Percentiles rank a stretch among this genome's conserved stretches.
phyloP scores from a whole-genome alignment of 164 flowering plant species.

The Piper longum region DNA sequence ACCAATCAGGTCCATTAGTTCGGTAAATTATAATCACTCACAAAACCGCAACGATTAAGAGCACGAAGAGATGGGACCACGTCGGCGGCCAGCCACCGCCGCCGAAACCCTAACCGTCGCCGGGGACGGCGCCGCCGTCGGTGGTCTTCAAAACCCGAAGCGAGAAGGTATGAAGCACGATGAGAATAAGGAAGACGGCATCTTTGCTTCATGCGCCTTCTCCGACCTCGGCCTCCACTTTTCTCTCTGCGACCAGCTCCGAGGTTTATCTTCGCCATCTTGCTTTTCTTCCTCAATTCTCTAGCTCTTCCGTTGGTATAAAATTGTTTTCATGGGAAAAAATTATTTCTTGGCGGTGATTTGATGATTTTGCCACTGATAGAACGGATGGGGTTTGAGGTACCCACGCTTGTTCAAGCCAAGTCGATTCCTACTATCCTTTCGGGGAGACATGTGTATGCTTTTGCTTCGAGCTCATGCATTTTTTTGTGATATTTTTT shows the following conservation, averaged over 20 bases:
- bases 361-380: neutral
- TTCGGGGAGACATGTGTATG: slow-evolving; percentile 78
- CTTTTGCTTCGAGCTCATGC: neutral
- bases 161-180: slow-evolving; percentile 1
- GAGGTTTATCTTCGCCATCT: slow-evolving; percentile 28
- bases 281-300: neutral
- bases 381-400: slow-evolving; percentile 76
- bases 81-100: neutral
- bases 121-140: neutral
- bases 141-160: neutral
- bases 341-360: neutral
- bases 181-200: slow-evolving; percentile 8
- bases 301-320: neutral
- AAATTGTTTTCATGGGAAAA: neutral
- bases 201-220: slow-evolving; percentile 70
- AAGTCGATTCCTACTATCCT: slow-evolving; percentile 74
- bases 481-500: neutral
- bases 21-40: too few relatives aligned
- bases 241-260: slow-evolving; percentile 59
- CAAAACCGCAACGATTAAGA: slow-evolving; percentile 20
- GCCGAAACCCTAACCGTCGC: neutral
- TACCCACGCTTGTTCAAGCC: slow-evolving; percentile 74
- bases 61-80: neutral
- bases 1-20: too few relatives aligned
- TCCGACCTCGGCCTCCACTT: slow-evolving; percentile 65